phyloP scores from a whole-genome alignment of 2,329 filamentous ascomycete species.

The Talaromyces verruculosus region DNA sequence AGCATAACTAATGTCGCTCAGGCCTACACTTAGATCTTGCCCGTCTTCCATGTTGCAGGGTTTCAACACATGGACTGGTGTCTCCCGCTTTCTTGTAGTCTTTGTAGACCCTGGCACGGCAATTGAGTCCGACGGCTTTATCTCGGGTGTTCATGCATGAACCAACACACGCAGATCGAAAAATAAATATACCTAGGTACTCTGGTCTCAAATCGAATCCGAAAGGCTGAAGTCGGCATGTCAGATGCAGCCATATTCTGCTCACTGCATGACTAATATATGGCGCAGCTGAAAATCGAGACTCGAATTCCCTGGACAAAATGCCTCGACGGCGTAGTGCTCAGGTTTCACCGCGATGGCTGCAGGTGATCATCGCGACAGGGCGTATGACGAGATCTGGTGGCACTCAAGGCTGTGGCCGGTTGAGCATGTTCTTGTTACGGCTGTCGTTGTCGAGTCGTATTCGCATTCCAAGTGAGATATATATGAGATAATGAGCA shows the following conservation, averaged over 20 bases:
- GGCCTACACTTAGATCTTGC: background rate
- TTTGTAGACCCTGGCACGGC: background rate
- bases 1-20: background rate
- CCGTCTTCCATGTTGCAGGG: background rate
- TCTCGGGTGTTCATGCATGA: slow-evolving; percentile 10
- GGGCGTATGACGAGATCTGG: slow-evolving; percentile 7
- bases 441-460: background rate
- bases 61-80: background rate
- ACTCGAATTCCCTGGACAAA: background rate
- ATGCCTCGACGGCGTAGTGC: background rate
- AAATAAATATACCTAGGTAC: background rate
- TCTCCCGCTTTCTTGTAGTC: background rate
- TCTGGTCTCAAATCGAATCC: background rate
- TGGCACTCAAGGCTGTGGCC: background rate
- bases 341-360: background rate
- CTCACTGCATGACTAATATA: background rate
- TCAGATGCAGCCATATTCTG: background rate
- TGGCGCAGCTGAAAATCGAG: background rate
- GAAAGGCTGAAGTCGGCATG: background rate
- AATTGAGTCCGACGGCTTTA: background rate
- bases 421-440: background rate
- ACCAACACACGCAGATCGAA: background rate
- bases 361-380: background rate
- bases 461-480: background rate
- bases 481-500: background rate